Conservation (phyloP, 2,329 filamentous ascomycete species). For the Daldinia sp. region DNA sequence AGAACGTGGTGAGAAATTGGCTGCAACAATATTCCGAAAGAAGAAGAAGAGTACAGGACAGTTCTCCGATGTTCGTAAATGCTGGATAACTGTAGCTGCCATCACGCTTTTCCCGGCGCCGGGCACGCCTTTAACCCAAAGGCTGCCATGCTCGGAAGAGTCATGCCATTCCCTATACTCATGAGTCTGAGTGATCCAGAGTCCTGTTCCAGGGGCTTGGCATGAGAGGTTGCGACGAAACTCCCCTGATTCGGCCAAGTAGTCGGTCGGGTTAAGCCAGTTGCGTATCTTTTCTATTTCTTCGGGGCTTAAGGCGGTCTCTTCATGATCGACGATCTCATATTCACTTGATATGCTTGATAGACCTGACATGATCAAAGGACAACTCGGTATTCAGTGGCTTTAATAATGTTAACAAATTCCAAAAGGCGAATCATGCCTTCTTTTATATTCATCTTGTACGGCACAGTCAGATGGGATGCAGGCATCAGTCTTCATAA, state of each 20-base stretch:
- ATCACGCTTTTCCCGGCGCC: conserved; percentile 5
- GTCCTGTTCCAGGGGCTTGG: background rate
- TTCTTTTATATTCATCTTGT: conserved; percentile 4
- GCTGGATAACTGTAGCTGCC: background rate
- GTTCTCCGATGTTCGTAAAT: background rate
- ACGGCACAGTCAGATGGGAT: background rate
- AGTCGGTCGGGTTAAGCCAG: conserved; percentile 6
- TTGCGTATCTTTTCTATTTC: background rate
- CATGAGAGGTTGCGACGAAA: conserved; percentile 5
- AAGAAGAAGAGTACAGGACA: conserved; percentile 2
- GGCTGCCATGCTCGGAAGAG: conserved; percentile 2
- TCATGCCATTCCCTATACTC: background rate
- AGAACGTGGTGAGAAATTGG: conserved; percentile 3
- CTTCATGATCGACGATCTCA: background rate
- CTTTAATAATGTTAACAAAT: background rate
- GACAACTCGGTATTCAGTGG: background rate
- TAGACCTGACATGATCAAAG: background rate
- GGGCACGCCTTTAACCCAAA: conserved; percentile 3
- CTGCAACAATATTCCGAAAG: conserved; percentile 8
- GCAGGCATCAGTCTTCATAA: background rate
- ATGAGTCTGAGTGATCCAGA: background rate
- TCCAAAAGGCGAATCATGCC: background rate
- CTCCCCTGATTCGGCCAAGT: conserved; percentile 1
- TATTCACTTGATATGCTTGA: background rate
- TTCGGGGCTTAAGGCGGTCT: background rate